Base-by-base conservation (phyloP, 2,329 filamentous ascomycete species). In the Trichophaea hybrida region DNA sequence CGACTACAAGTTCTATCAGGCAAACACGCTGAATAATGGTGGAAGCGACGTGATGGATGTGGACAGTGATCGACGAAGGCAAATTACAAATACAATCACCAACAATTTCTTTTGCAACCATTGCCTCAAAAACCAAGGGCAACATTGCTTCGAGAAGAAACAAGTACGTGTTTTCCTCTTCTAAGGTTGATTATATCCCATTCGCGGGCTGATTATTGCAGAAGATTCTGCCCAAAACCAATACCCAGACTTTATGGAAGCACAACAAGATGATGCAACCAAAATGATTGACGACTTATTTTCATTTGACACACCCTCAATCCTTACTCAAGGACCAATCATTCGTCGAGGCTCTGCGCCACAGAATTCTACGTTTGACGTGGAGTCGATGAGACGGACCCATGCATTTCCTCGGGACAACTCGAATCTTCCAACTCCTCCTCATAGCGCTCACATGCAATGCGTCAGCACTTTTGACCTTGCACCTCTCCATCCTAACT, bases 381-480 rank as follows among this genome's bases (percentile, higher is more conserved):
- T 24, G 8, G 34, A 53, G 7, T n/a, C 37, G 8, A 10, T 44
- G 7, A 43, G 43, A 35, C 17, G n/a, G 13, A 43, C 12, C 8
- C 53, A 24, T 34, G 37, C 31, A 24, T 24, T 43, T 33, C 34
- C 53, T 5, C 34, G 38, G 32, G 13, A 17, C 40, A 48, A 57
- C 55, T 17, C 38, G 4, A 8, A 40, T 35, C 15, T 48, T 12
- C 31, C 40, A 34, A 10, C 32, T 15, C 35, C 24, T 13, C 13
- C 35, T 5, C 55, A 50, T 10, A 50, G 55, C 13, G 52, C 52
- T 7, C n/a, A 38, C 7, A 55, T 43, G 17, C 63, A 63, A 8
- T 61, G 65, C 46, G 58, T 67, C 37, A 68, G 66, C 55, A 63
- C 64, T 12, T 68, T 68, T 55, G 67, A 68, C 57, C 62, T 68